Base-by-base conservation (phyloP, 1,284 basidiomycete genomes). In the Cryptococcus amylolentus region DNA sequence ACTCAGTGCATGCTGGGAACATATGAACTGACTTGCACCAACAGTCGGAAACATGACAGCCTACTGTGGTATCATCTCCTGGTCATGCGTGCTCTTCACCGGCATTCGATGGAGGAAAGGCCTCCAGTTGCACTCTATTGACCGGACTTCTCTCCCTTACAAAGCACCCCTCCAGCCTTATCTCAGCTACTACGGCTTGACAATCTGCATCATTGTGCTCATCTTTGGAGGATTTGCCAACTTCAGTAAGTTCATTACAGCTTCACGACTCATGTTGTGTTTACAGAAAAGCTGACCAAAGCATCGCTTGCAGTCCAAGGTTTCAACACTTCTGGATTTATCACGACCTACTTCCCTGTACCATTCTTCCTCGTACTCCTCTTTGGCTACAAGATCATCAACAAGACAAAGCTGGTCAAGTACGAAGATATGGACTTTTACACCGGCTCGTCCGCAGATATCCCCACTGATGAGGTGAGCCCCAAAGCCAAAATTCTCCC, bases 191-290 rank as follows among this genome's bases (percentile, higher is more conserved):
- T 82, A 86, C 66, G 84, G 84, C 35, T 71, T 88, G 28, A 69
- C 81, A 57, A 60, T 76, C 43, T 87, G 86, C 5, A 76, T 62
- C 2, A 78, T 87, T 60, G 84, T 88, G 65, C 82, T 83, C 7
- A 57, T 88, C 37, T 88, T 88, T 80, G 83, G 83, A 71, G 81
- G 81, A 37, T 87, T 87, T 65, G 86, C 88, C 71, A 80, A 84
- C 0, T 81, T 83, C 72, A 76, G 31, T 35, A 35, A 6, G 31
- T 35, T 10, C 6, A 35, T 81, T 37, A 43, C 6, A 43, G 41
- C 41, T 23, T 14, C 41, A 1, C 23, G 41, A 1, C 9, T 23
- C 6, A 2, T 23, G 41, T 23, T 43, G 41, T 23, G 23, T 2
- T 23, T 23, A 6, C 41, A 23, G 8, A 43, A 23, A n/a, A 18